Evolutionary conservation across 139 green algal species (phyloP).

Genomic region (Auxenochlorella pyrenoidosa): DNA sequence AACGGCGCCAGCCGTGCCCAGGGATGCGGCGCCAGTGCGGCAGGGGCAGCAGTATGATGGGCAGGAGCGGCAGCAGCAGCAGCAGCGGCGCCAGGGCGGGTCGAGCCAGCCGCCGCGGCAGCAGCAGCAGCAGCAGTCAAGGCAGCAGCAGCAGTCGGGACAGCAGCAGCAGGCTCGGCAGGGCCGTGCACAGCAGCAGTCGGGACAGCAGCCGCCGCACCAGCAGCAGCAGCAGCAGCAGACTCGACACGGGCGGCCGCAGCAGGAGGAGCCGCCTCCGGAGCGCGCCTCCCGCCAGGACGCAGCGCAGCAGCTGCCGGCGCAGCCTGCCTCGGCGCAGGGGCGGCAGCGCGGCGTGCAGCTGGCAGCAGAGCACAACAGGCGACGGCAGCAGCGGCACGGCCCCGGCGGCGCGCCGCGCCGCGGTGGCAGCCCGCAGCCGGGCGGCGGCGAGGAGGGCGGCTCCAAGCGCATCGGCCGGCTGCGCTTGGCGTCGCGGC

Average conservation of each 20-base stretch:
- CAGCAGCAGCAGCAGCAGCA: neutral
- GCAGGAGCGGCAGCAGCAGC: conserved; percentile 11
- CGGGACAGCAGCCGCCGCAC: neutral
- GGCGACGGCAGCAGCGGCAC: conserved; percentile 27
- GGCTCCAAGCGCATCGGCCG: conserved; percentile 19
- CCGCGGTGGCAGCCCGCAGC: neutral
- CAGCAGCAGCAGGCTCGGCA: neutral
- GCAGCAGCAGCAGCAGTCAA: neutral
- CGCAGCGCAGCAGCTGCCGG: neutral
- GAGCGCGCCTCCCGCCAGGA: neutral
- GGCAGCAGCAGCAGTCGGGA: neutral
- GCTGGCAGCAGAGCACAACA: conserved; percentile 10
- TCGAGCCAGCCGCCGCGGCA: neutral
- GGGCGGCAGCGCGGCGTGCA: neutral
- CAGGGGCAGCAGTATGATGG: neutral
- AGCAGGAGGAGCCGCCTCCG: neutral
- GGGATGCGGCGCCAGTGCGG: neutral
- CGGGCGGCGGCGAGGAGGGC: neutral
- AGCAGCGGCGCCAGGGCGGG: neutral
- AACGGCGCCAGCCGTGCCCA: neutral
- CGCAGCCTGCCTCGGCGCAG: neutral
- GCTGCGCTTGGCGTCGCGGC: conserved; percentile 25
- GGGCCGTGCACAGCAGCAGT: neutral
- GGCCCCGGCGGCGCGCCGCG: neutral
- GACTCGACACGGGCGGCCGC: neutral